Percentiles rank a stretch among this genome's conserved stretches.
Conservation (phyloP, 2,329 filamentous ascomycete species). For the Sporothrix schenckii region DNA sequence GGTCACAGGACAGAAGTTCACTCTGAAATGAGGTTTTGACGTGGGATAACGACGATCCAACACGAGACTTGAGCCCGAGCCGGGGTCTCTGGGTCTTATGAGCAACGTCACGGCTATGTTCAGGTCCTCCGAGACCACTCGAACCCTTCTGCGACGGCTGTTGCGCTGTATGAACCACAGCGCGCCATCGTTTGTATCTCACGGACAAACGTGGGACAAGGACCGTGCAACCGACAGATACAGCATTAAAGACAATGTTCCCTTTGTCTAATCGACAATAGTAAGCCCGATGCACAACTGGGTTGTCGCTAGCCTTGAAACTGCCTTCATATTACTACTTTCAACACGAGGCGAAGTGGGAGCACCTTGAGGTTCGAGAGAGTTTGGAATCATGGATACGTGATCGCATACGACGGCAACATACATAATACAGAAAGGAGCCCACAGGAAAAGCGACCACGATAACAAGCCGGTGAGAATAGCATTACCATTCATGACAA, state of each 20-base stretch:
- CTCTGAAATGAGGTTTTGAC: conserved; percentile 54
- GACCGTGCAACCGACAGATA: neutral
- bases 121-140: neutral
- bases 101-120: neutral
- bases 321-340: neutral
- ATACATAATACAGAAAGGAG: neutral
- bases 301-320: neutral
- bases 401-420: conserved; percentile 1
- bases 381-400: conserved; percentile 11
- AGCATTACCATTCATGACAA: neutral
- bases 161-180: neutral
- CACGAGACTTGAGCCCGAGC: neutral
- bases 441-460: neutral
- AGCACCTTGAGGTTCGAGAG: neutral
- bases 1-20: conserved; percentile 64
- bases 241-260: too few relatives aligned
- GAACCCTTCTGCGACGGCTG: neutral
- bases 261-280: neutral
- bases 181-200: too few relatives aligned
- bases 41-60: neutral
- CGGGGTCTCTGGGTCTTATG: neutral
- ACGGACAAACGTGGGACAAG: neutral
- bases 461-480: neutral
- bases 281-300: neutral
- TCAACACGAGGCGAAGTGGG: neutral